These are phyloP conservation scores for Aspergillus diversus DNA, from an alignment of 495 filamentous ascomycete genomes.

Conservation along the genomic window DNA sequence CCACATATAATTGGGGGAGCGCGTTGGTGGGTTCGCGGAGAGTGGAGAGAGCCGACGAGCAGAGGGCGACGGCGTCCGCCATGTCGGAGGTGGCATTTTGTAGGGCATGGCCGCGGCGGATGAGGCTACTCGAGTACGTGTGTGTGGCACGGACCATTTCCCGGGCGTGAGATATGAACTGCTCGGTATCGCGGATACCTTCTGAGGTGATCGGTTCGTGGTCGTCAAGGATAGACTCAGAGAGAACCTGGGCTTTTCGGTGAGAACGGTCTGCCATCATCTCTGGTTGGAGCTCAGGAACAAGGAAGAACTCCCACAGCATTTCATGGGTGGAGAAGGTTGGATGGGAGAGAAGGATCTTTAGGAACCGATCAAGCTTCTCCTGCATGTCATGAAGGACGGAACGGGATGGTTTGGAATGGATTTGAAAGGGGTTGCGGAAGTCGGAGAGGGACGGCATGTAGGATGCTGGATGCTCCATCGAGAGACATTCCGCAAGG, in stretches of 20 bases:
- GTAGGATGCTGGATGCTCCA: conserved; percentile 96
- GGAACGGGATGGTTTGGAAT: conserved; percentile 85
- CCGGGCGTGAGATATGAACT: conserved; percentile 85
- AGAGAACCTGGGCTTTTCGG: conserved; percentile 79
- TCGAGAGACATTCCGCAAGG: conserved; percentile 79
- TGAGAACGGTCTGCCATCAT: conserved; percentile 88
- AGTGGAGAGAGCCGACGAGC: conserved; percentile 57
- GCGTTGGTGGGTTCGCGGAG: conserved; percentile 48
- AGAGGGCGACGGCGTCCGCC: conserved; percentile 65
- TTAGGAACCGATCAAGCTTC: conserved; percentile 83
- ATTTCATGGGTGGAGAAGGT: conserved; percentile 97
- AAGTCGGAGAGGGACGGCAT: conserved; percentile 78
- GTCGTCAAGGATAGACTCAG: conserved; percentile 86
- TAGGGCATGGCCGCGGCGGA: conserved; percentile 54
- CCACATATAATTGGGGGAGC: conserved; percentile 67
- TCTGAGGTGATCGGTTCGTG: conserved; percentile 70
- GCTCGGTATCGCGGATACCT: conserved; percentile 88
- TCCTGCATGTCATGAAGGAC: conserved; percentile 87
- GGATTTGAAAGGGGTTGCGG: conserved; percentile 88
- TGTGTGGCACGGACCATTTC: conserved; percentile 86
- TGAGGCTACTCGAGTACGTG: conserved; percentile 76
- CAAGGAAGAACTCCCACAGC: conserved; percentile 98
- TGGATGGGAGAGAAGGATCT: conserved; percentile 82
- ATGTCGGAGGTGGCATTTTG: conserved; percentile 59
- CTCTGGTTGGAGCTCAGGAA: conserved; percentile 88